Evolutionary conservation across 257 asterid genomes (phyloP).

Genomic region (Cynanchum wilfordii): DNA sequence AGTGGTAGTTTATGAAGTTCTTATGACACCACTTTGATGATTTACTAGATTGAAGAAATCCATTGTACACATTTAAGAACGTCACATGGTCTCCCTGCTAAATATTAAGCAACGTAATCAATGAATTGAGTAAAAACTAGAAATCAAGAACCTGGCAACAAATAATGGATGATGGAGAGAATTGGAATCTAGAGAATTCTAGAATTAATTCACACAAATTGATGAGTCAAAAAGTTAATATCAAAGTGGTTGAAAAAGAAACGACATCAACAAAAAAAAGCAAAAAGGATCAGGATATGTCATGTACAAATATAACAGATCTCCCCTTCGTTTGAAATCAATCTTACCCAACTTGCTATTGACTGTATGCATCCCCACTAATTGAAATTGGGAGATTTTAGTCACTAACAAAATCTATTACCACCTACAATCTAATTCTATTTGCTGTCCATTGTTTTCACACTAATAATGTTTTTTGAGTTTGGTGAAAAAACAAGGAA

Average conservation of each 20-base stretch:
- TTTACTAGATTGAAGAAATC: conserved; percentile 71
- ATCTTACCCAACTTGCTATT: not conserved
- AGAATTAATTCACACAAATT: not conserved
- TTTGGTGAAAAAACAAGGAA: not conserved
- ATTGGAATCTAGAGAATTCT: not conserved
- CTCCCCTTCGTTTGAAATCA: too few species aligned
- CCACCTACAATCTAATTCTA: not conserved
- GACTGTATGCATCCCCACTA: not conserved
- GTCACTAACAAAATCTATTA: not conserved
- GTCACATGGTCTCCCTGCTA: conserved; percentile 94
- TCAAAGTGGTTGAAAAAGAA: not conserved
- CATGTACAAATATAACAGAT: too few species aligned
- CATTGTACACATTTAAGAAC: conserved; percentile 84
- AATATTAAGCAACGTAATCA: conserved; percentile 5
- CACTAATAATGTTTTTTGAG: not conserved
- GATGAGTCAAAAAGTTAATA: not conserved
- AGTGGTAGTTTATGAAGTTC: conserved; percentile 85
- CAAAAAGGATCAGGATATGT: conserved; percentile 3
- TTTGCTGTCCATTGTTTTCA: not conserved
- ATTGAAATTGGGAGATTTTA: not conserved
- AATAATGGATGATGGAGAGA: not conserved
- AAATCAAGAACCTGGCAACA: not conserved
- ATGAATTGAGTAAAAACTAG: not conserved
- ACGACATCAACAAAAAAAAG: not conserved
- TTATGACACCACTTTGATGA: conserved; percentile 95